Conservation (phyloP, 148 eudicot species). For the Arbutus unedo region DNA sequence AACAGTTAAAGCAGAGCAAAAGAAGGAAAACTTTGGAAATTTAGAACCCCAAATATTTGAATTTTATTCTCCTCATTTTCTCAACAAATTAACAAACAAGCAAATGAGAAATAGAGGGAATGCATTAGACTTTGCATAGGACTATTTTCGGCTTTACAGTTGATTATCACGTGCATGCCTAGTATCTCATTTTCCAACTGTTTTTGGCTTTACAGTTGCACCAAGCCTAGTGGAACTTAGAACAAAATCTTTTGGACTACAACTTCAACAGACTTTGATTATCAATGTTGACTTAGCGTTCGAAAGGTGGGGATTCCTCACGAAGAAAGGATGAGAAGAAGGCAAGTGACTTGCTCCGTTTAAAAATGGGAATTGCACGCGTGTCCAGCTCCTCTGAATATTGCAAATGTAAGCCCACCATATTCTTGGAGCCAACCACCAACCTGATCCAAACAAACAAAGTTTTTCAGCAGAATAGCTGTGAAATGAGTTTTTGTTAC, state of each 20-base stretch:
- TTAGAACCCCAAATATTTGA: not conserved
- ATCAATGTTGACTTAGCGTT: slow-evolving; percentile 20
- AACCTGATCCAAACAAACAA: slow-evolving; percentile 41
- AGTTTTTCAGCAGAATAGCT: not conserved
- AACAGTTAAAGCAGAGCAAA: not conserved
- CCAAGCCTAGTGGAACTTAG: not conserved
- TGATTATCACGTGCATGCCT: not conserved
- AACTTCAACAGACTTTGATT: not conserved
- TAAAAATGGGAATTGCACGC: slow-evolving; percentile 72
- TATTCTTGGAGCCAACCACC: slow-evolving; percentile 94
- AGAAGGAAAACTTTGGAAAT: not conserved
- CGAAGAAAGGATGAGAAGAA: slow-evolving; percentile 66
- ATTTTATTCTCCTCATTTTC: not conserved
- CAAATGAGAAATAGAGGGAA: not conserved
- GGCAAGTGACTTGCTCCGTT: slow-evolving; percentile 76
- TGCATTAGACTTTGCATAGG: not conserved
- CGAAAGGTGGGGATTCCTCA: slow-evolving; percentile 56
- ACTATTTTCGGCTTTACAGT: too few species aligned
- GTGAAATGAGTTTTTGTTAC: not conserved
- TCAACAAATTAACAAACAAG: not conserved
- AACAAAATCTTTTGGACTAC: not conserved
- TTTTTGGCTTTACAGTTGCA: not conserved
- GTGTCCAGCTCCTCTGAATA: slow-evolving; percentile 96
- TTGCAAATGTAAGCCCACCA: slow-evolving; percentile 75
- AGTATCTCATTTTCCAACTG: not conserved